Percentiles rank a stretch among this genome's conserved stretches.
Evolutionary conservation across 768 basidiomycete genomes (phyloP).

Genomic region (Agaricus blazei): DNA sequence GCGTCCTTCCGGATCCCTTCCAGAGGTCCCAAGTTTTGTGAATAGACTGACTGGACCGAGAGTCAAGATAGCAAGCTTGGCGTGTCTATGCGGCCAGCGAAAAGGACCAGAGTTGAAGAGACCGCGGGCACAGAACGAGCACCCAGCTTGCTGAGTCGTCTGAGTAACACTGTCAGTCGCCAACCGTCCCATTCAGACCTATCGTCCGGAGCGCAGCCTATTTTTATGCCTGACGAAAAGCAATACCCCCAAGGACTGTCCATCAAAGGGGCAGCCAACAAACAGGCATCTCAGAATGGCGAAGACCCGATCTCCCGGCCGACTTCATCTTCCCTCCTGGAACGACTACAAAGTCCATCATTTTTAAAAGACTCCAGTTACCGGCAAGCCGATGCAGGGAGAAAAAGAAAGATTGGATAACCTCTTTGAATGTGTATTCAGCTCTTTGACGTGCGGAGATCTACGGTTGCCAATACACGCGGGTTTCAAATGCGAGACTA

Average conservation of each 20-base stretch:
- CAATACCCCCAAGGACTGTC: conserved; percentile 10
- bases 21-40: background rate
- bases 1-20: background rate
- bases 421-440: background rate
- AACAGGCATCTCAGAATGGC: background rate
- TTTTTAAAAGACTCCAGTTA: background rate
- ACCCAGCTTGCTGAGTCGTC: conserved; percentile 12
- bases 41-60: background rate
- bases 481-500: background rate
- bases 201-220: background rate
- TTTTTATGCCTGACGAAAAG: background rate
- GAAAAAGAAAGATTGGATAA: conserved; percentile 7
- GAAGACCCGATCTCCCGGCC: background rate
- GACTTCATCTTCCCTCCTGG: conserved; percentile 11
- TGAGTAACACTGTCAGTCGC: conserved; percentile 5
- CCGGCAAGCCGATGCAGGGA: background rate
- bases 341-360: conserved; percentile 10
- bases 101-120: conserved; percentile 8
- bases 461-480: background rate
- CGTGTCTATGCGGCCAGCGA: conserved; percentile 2
- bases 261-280: conserved; percentile 16
- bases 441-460: background rate
- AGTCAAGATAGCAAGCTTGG: background rate
- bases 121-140: background rate
- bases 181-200: conserved; percentile 8